phyloP scores from a whole-genome alignment of 352 stramenopile species.

The Thalassiosira mediterranea region DNA sequence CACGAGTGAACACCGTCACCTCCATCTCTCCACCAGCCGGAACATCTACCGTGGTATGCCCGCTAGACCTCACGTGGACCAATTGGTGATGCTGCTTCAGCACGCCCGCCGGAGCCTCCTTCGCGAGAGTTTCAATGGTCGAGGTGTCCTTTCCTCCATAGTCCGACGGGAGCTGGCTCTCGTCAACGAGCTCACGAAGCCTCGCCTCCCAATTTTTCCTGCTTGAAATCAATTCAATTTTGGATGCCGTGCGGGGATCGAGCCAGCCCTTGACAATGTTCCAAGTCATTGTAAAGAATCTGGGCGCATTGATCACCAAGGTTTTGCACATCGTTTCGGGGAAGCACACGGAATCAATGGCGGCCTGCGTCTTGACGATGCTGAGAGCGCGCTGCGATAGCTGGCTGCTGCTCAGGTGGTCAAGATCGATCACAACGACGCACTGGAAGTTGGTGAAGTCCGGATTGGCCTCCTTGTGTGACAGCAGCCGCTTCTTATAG shows the following conservation, averaged over 20 bases:
- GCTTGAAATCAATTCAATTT: slow-evolving; percentile 81
- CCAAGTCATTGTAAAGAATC: slow-evolving; percentile 84
- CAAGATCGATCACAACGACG: slow-evolving; percentile 74
- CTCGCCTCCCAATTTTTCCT: slow-evolving; percentile 65
- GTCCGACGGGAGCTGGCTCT: slow-evolving; percentile 69
- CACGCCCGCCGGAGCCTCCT: slow-evolving; percentile 59
- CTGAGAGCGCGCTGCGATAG: slow-evolving; percentile 59
- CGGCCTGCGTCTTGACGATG: slow-evolving; percentile 81
- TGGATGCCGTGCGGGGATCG: slow-evolving; percentile 81
- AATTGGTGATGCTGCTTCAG: slow-evolving; percentile 42
- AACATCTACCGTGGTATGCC: slow-evolving; percentile 57
- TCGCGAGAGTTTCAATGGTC: slow-evolving; percentile 45
- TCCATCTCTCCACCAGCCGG: slow-evolving; percentile 52
- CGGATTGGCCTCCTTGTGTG: slow-evolving; percentile 66
- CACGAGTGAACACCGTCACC: slow-evolving; percentile 66
- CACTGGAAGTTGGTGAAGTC: slow-evolving; percentile 81
- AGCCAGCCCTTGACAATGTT: slow-evolving; percentile 84
- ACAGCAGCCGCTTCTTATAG: slow-evolving; percentile 62
- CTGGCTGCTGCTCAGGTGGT: slow-evolving; percentile 63
- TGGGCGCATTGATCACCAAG: slow-evolving; percentile 84
- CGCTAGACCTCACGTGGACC: slow-evolving; percentile 40
- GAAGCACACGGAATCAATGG: slow-evolving; percentile 85
- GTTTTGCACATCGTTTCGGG: slow-evolving; percentile 85
- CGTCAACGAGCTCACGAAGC: slow-evolving; percentile 69
- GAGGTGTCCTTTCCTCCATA: slow-evolving; percentile 73